Conservation (phyloP, 345 rosid genomes). For the Durio zibethinus region DNA sequence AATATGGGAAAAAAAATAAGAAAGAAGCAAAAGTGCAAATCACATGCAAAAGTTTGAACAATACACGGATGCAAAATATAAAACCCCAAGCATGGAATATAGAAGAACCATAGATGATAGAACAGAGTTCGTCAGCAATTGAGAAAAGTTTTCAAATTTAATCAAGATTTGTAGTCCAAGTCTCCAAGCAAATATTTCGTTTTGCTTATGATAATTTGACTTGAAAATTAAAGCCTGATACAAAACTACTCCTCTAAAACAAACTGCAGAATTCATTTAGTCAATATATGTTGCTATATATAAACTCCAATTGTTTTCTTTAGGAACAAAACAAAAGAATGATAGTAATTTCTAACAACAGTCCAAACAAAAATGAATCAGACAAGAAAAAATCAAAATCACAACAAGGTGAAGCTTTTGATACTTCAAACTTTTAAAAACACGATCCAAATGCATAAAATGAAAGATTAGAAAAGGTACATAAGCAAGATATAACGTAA, state of each 20-base stretch:
- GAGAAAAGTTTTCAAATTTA: not conserved
- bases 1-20: too few relatives aligned
- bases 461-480: not conserved
- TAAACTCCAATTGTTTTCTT: not conserved
- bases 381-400: not conserved
- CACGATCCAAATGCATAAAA: not conserved
- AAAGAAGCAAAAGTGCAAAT: not conserved
- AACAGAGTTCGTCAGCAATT: slow-evolving; percentile 13
- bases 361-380: not conserved
- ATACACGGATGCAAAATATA: not conserved
- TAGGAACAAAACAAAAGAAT: not conserved
- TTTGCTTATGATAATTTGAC: not conserved
- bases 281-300: not conserved
- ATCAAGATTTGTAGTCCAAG: not conserved
- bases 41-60: not conserved
- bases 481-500: not conserved
- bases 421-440: not conserved
- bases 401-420: not conserved
- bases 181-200: not conserved
- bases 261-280: not conserved
- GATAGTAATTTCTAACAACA: not conserved
- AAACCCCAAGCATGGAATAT: not conserved
- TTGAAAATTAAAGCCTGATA: not conserved
- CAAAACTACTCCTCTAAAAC: not conserved
- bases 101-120: not conserved